Evolutionary conservation across 2,329 filamentous ascomycete genomes (phyloP), one percentile per base, ranked within the genome.

Genomic region (Arachnomyces sp.): DNA sequence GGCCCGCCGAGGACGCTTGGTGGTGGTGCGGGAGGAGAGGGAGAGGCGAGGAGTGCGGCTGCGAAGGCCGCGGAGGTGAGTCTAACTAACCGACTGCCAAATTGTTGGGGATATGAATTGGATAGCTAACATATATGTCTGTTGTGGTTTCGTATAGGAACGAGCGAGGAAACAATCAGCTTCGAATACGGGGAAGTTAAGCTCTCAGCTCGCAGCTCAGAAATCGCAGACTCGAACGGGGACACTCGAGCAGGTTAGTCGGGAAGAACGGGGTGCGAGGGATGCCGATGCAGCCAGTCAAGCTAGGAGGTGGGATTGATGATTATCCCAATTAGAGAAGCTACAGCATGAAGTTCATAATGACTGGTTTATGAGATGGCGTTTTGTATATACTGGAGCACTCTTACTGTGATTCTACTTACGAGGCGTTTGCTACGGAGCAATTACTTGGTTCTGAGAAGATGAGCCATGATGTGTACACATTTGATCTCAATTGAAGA

Each of bases 31-130:
- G 58, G 49, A 44, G 45, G 51, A 50, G 25, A 63, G 2, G 68
- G 69, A 14, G 81, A 89, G 57, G 81, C 86, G 28, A 73, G 81
- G 43, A 72, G 70, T 40, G 84, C 79, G 44, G 89, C 89, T 3
- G 87, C 86, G 0, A 76, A 78, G 49, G 89, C 88, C 38, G 89
- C 89, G 44, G 84, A 93, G 80, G 88, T 93, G 61, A 58, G 78
- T 67, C 49, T 16, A 5, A 25, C 20, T 9, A 5, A 5, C 20
- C 9, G 9, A 5, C 20, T 25, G 5, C 9, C 20, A 9, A 25
- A 9, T 25, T 16, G 18, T 32, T 7, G 25, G 28, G 16, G n/a
- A 8, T 9, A 15, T 7, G 3, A 28, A 20, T 28, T 14, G 31
- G 35, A 18, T 29, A 38, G 7, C 28, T 34, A 17, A 39, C 33